Conservation (phyloP, 163 green algal genomes). For the Scenedesmus sp. region DNA sequence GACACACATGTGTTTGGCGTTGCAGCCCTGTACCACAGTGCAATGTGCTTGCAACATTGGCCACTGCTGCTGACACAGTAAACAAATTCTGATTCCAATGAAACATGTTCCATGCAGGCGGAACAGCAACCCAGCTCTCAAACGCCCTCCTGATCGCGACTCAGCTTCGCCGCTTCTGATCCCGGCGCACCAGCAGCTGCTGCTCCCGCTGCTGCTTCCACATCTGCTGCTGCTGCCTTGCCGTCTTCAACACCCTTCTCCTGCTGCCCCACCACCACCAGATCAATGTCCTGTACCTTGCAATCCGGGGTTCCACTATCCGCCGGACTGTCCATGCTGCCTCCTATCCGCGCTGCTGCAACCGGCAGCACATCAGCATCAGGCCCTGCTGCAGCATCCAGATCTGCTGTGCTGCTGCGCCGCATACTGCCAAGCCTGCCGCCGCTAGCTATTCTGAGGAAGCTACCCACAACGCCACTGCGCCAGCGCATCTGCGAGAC, state of each 20-base stretch:
- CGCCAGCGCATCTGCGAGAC: constrained; percentile 43
- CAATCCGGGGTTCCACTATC: background rate
- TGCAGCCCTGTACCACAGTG: too few species aligned
- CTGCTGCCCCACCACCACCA: background rate
- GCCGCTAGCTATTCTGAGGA: background rate
- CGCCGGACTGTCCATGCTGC: background rate
- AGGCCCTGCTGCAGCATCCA: background rate
- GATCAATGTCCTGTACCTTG: background rate
- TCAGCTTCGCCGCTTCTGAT: too few species aligned
- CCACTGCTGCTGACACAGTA: too few species aligned
- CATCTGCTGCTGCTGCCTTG: background rate
- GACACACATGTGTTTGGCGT: too few species aligned
- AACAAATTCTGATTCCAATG: too few species aligned
- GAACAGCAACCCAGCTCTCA: background rate
- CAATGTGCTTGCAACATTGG: too few species aligned
- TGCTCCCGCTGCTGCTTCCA: background rate
- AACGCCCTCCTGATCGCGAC: background rate
- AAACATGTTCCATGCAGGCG: too few species aligned
- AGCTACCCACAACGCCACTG: background rate
- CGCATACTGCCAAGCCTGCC: too few species aligned
- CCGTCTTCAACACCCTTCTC: background rate
- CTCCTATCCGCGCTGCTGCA: background rate
- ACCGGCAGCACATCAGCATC: constrained; percentile 6
- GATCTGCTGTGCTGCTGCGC: background rate
- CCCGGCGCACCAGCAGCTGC: background rate